These are phyloP conservation scores for Yamagishiella unicocca DNA, from an alignment of 139 green algal genomes.

Conservation along the genomic window DNA sequence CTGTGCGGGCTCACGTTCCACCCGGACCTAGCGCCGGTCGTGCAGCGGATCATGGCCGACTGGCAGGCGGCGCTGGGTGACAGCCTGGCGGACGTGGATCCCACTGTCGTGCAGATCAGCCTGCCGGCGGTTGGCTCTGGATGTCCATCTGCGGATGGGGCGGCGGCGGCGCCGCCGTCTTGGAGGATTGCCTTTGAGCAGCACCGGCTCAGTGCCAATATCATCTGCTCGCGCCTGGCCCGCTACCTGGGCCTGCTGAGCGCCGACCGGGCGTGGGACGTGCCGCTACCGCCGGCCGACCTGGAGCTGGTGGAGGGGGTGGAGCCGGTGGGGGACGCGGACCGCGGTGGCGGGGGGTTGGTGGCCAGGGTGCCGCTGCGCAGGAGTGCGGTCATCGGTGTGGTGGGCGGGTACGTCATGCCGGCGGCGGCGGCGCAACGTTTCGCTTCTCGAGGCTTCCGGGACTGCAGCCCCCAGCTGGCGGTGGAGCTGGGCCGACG, in stretches of 20 bases:
- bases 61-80: background rate
- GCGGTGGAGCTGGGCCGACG: background rate
- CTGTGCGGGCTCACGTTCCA: slow-evolving; percentile 41
- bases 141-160: too few species aligned
- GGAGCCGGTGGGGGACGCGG: background rate
- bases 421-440: background rate
- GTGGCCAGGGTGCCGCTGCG: background rate
- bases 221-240: slow-evolving; percentile 3
- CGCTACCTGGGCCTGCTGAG: background rate
- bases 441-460: slow-evolving; percentile 14
- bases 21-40: background rate
- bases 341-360: slow-evolving; percentile 10
- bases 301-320: background rate
- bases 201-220: background rate
- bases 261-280: slow-evolving; percentile 6
- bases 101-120: background rate
- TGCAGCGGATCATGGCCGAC: background rate
- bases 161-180: background rate
- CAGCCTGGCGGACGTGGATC: background rate
- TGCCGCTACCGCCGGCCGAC: background rate
- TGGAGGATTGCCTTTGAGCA: background rate
- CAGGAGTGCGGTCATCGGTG: slow-evolving; percentile 1
- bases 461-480: background rate
- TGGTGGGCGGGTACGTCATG: slow-evolving; percentile 36
- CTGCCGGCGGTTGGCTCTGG: background rate